Base-by-base conservation (phyloP, 2,329 filamentous ascomycete species). In the Fusarium hostae region DNA sequence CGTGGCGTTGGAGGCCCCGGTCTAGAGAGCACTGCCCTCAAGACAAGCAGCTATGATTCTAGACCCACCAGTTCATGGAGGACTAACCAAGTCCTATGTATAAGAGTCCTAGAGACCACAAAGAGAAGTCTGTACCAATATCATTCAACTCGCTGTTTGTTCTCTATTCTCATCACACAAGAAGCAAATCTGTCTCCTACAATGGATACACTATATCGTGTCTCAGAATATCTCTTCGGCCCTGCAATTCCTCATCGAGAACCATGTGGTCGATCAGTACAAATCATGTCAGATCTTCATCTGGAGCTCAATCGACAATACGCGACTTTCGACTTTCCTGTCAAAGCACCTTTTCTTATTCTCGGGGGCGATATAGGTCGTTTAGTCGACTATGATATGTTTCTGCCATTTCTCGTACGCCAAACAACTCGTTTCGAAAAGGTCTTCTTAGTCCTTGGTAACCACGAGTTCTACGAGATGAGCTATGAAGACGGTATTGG, bases 391-490 rank as follows among this genome's bases (percentile, higher is more conserved):
- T 84, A 85, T 68, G 81, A 84, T 6, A 75, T 63, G 3, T 86
- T 86, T 74, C 78, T 82, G 6, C 63, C 64, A 8, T 87, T 88
- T 66, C 79, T 88, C 26, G 66, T 76, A 13, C 70, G 70, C 7
- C 85, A 86, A 61, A 80, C 79, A n/a, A 68, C 76, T 22, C 78
- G 79, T 6, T 88, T 83, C 68, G 76, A 83, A 11, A 79, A 77
- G 7, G 82, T 88, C 5, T 83, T 87, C 55, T 76, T 87, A 3
- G 81, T 88, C 0, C 80, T 88, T 5, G 87, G 86, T 0, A 88
- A 88, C 73, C 86, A 88, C 71, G 86, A 88, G 73, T 88, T 87
- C 73, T 87, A 86, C 71, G 82, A 82, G 34, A 77, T 84, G 37
- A 79, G 78, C 41, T 81, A 83, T 56, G 76, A 80, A 3, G 71